Base-by-base conservation (phyloP, 148 eudicot genomes). In the Amaranthus palmeri region DNA sequence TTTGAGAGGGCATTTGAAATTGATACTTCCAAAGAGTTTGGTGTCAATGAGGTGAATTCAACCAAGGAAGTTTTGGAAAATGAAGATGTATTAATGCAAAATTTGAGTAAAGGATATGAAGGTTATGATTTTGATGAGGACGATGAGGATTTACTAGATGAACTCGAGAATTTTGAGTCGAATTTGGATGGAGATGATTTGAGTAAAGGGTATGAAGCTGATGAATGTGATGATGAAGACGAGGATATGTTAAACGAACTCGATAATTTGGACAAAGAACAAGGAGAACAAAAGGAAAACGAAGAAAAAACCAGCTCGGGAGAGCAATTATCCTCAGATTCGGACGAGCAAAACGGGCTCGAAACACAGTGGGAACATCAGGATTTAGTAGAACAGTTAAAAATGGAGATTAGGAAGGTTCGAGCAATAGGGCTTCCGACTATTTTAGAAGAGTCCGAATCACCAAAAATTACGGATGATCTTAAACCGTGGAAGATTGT, bases 311-410 rank as follows among this genome's bases (percentile, higher is more conserved):
- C 50, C 45, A 76, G 49, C 58, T 73, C 84, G 65, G 80, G 77
- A 55, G 81, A 77, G 55, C 54, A 61, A 61, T 70, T 76, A 12
- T 75, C 57, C 6, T 79, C 78, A 59, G 86, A 87, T 74, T 77
- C 81, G 2, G 92, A 79, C 41, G 87, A 89, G 50, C 72, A 81
- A 54, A 88, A 83, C 61, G 83, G 88, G 56, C 75, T 90, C 69
- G 98, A 93, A 78, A 69, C 85, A 18, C 67, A 86, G 40, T 92
- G 99, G 99, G 99, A 96, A 80, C 99, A 96, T 77, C 99, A 96
- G 75, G 90, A 96, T 45, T 71, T 96, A 83, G 83, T 92, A 46
- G 99, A 96, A 61, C 99, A 92, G 76, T 79, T 96, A 76, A 87
- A 83, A 74, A 90, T 90, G 93, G 99, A 96, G 82, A 84, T 90